Percentiles rank a stretch among this genome's conserved stretches.
Conservation (phyloP, 164 flowering plant genomes). For the Tetracentron sinense region DNA sequence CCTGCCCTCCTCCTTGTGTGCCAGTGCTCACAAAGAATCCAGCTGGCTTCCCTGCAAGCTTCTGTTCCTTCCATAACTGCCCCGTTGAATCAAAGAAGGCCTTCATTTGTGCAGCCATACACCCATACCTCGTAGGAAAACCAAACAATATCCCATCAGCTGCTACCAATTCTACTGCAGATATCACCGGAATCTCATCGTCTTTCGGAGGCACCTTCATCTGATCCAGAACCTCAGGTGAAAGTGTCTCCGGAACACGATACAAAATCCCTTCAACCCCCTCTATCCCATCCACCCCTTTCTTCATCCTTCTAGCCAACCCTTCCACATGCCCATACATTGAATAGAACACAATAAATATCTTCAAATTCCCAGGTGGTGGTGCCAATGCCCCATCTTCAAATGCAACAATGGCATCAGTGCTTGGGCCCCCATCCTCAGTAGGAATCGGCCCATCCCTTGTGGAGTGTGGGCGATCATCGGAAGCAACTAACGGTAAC, state of each 20-base stretch:
- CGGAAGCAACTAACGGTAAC: conserved; percentile 22
- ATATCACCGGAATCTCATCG: conserved; percentile 42
- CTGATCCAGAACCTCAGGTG: conserved; percentile 38
- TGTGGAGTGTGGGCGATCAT: conserved; percentile 18
- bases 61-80: conserved; percentile 56
- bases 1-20: conserved; percentile 83
- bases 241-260: conserved; percentile 60
- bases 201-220: conserved; percentile 58
- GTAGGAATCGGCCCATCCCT: conserved; percentile 5
- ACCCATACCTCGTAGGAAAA: conserved; percentile 78
- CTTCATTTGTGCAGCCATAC: conserved; percentile 72
- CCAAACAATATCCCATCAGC: conserved; percentile 75
- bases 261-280: conserved; percentile 59
- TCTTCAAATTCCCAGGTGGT: conserved; percentile 30
- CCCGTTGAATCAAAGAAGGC: conserved; percentile 71
- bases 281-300: conserved; percentile 56
- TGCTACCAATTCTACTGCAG: conserved; percentile 39
- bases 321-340: conserved; percentile 70
- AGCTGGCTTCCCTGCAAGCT: conserved; percentile 68
- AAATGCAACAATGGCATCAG: not conserved
- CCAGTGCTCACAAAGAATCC: conserved; percentile 77
- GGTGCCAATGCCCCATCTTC: conserved; percentile 12
- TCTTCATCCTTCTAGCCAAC: conserved; percentile 56
- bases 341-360: conserved; percentile 64
- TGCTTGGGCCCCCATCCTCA: conserved; percentile 9